These are phyloP conservation scores for Dothidotthia symphoricarpi DNA, from an alignment of 2,329 filamentous ascomycete genomes.

Conservation along the genomic window DNA sequence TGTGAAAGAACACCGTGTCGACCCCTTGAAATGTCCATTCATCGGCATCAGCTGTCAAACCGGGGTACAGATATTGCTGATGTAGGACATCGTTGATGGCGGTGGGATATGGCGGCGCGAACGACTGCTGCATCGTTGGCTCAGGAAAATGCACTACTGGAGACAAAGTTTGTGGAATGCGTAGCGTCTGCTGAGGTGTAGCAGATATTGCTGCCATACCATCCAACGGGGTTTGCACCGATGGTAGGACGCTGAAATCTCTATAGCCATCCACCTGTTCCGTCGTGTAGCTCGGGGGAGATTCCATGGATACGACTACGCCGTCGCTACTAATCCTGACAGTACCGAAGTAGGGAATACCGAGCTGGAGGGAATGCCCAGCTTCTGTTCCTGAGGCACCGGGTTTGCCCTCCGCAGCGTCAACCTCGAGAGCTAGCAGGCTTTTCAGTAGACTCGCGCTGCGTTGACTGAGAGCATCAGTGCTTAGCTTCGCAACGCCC, in stretches of 20 bases:
- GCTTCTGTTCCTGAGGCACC: not conserved
- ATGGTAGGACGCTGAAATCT: too few species aligned
- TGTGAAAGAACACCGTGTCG: not conserved
- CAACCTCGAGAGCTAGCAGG: slow-evolving; percentile 32
- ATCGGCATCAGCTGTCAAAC: not conserved
- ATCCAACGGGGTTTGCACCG: too few species aligned
- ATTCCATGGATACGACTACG: not conserved
- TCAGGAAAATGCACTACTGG: not conserved
- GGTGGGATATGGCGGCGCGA: not conserved
- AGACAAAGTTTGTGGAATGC: not conserved
- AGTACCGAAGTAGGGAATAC: not conserved
- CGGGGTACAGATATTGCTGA: not conserved
- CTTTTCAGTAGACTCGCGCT: too few species aligned
- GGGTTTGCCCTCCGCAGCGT: slow-evolving; percentile 6
- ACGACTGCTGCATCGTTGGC: too few species aligned
- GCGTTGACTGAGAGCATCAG: too few species aligned
- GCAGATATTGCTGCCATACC: not conserved
- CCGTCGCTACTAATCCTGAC: not conserved
- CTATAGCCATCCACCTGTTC: not conserved
- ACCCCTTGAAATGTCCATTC: not conserved
- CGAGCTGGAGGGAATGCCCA: not conserved
- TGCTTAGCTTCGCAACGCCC: too few species aligned
- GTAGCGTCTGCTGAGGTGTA: not conserved
- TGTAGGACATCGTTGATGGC: not conserved
- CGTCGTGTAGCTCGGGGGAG: not conserved